Evolutionary conservation across 768 basidiomycete species (phyloP).

Genomic region (Russula lepida): DNA sequence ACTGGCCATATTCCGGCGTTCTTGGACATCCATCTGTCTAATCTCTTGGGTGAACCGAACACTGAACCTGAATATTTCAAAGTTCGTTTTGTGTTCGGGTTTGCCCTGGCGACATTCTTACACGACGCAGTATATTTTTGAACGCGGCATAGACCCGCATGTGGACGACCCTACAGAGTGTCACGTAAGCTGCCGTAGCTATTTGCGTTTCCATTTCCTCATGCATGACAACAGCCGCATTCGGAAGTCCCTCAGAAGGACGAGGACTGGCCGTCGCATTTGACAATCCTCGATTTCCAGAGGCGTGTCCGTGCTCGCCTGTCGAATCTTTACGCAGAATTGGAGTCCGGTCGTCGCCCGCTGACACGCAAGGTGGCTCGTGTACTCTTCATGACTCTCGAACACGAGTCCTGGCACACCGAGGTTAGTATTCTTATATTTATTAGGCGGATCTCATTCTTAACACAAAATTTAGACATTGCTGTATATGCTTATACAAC

Average conservation of each 20-base stretch:
- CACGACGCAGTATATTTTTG: conserved; percentile 55
- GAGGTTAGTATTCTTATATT: conserved; percentile 41
- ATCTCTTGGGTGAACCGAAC: conserved; percentile 62
- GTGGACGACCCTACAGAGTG: conserved; percentile 84
- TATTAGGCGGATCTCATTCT: neutral
- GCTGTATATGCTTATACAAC: conserved; percentile 89
- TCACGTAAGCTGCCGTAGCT: conserved; percentile 48
- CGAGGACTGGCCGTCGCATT: conserved; percentile 80
- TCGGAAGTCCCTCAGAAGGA: conserved; percentile 75
- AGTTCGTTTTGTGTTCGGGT: conserved; percentile 27
- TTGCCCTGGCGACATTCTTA: neutral
- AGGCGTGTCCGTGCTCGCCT: conserved; percentile 71
- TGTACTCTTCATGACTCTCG: conserved; percentile 83
- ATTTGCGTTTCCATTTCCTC: neutral
- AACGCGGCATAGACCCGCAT: conserved; percentile 93
- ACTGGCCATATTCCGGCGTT: conserved; percentile 90
- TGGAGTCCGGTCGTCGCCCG: conserved; percentile 41
- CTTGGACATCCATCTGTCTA: conserved; percentile 82
- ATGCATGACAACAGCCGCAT: conserved; percentile 50
- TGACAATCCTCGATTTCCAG: conserved; percentile 67
- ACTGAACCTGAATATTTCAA: conserved; percentile 83
- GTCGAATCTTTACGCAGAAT: conserved; percentile 58
- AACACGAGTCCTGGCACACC: conserved; percentile 83
- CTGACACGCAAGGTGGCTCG: conserved; percentile 64
- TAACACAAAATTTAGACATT: conserved; percentile 45